A percentile compares a stretch with the other conserved stretches of the same genome.
These are phyloP conservation scores for Aaosphaeria arxii DNA, from an alignment of 2,329 filamentous ascomycete genomes.

Conservation along the genomic window DNA sequence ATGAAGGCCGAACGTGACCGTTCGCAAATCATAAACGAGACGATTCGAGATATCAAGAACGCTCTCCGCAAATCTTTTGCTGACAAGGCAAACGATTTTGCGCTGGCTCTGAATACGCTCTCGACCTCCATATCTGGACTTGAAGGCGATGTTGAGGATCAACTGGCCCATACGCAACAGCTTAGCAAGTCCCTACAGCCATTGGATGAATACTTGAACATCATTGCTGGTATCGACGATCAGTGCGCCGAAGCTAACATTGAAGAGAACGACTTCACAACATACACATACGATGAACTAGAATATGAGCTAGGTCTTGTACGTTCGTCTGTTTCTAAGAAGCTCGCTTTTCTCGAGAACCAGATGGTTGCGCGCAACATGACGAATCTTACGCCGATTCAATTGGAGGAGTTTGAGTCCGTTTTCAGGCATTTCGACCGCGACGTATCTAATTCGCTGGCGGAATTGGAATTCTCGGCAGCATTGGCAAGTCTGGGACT, in stretches of 20 bases:
- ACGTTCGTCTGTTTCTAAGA: constrained; percentile 89
- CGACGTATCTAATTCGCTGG: constrained; percentile 82
- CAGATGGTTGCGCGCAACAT: constrained; percentile 97
- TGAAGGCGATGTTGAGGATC: constrained; percentile 94
- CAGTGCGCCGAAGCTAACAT: constrained; percentile 97
- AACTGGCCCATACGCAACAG: constrained; percentile 80
- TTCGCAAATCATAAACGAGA: constrained; percentile 95
- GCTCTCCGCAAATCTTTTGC: constrained; percentile 87
- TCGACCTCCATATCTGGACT: constrained; percentile 94
- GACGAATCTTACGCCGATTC: constrained; percentile 97
- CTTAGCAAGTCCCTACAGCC: constrained; percentile 83
- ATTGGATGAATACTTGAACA: constrained; percentile 85
- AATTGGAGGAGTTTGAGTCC: constrained; percentile 96
- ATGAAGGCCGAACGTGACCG: constrained; percentile 82
- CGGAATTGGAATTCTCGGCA: constrained; percentile 93
- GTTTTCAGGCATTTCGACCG: constrained; percentile 98
- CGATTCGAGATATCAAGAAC: constrained; percentile 98
- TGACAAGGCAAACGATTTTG: constrained; percentile 98
- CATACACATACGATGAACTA: constrained; percentile 95
- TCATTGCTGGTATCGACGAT: constrained; percentile 79
- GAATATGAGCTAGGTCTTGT: constrained; percentile 91
- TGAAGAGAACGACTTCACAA: constrained; percentile 99
- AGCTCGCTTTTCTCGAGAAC: constrained; percentile 94
- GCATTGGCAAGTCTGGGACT: constrained; percentile 91
- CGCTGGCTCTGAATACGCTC: constrained; percentile 89